A percentile compares a stretch with the other conserved stretches of the same genome.
Evolutionary conservation across 176 grass and related monocot species (phyloP).

Genomic region (Raddia guianensis): DNA sequence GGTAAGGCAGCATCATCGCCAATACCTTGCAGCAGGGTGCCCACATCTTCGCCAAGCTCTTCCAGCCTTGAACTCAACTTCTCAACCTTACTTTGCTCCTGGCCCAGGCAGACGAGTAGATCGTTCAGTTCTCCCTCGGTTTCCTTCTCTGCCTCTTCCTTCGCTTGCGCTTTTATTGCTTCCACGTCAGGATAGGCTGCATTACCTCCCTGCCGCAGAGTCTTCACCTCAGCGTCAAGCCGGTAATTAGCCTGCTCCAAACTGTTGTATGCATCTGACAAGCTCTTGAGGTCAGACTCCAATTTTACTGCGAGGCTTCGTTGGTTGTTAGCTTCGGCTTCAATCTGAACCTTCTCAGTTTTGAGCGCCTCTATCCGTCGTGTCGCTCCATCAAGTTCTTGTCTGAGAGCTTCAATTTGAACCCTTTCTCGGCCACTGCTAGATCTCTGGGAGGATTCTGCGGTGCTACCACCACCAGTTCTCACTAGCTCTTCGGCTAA

Average conservation of each 20-base stretch:
- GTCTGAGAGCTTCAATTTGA: constrained; percentile 75
- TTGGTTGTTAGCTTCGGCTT: constrained; percentile 75
- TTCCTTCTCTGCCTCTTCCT: constrained; percentile 89
- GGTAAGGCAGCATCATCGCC: constrained; percentile 66
- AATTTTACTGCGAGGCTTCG: constrained; percentile 72
- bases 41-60: constrained; percentile 84
- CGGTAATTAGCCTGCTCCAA: constrained; percentile 79
- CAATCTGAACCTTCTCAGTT: constrained; percentile 67
- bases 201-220: constrained; percentile 60
- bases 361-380: constrained; percentile 65
- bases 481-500: constrained; percentile 90
- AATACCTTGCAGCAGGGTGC: constrained; percentile 82
- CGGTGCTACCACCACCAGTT: constrained; percentile 48
- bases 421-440: constrained; percentile 78
- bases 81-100: constrained; percentile 99
- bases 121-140: constrained; percentile 86
- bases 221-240: constrained; percentile 70
- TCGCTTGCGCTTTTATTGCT: constrained; percentile 68
- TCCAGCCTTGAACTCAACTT: constrained; percentile 70
- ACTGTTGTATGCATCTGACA: constrained; percentile 95
- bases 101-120: constrained; percentile 93
- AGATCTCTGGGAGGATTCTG: constrained; percentile 59
- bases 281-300: constrained; percentile 93
- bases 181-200: constrained; percentile 62
- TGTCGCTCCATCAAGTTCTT: constrained; percentile 74